Evolutionary conservation across 2,329 filamentous ascomycete genomes (phyloP).

Genomic region (Fonsecaea nubica): DNA sequence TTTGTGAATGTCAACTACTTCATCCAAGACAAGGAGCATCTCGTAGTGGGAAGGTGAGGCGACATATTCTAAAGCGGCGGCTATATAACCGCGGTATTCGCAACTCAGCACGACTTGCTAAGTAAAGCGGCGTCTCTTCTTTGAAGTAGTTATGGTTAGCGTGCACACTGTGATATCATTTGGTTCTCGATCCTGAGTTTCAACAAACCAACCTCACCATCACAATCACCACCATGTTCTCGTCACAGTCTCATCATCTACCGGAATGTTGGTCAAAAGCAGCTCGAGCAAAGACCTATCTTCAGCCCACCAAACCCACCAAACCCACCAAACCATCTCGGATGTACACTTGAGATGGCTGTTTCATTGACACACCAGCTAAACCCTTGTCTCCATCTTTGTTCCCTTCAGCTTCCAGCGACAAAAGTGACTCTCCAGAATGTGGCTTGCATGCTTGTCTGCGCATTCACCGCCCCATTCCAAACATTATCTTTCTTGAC

Average conservation of each 20-base stretch:
- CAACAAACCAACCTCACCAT: background rate
- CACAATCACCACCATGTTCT: background rate
- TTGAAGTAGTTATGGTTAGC: no score
- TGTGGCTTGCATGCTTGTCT: background rate
- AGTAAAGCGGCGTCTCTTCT: background rate
- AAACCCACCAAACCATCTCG: background rate
- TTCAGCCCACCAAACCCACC: background rate
- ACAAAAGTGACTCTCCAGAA: background rate
- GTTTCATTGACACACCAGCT: background rate
- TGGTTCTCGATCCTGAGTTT: background rate
- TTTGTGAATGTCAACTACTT: no score
- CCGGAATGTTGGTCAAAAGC: background rate
- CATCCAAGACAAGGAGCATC: no score
- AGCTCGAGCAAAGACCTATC: background rate
- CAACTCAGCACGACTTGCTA: background rate
- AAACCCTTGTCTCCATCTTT: background rate
- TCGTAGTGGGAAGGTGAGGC: background rate
- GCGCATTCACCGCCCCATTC: background rate
- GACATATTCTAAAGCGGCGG: background rate
- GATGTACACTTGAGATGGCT: background rate
- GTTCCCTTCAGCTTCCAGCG: background rate
- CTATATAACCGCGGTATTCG: background rate
- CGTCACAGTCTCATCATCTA: background rate
- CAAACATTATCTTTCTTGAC: background rate
- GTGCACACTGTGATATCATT: no score